Evolutionary conservation across 192 early-diverging fungal genomes (phyloP).

Genomic region (Coemansia sp.): DNA sequence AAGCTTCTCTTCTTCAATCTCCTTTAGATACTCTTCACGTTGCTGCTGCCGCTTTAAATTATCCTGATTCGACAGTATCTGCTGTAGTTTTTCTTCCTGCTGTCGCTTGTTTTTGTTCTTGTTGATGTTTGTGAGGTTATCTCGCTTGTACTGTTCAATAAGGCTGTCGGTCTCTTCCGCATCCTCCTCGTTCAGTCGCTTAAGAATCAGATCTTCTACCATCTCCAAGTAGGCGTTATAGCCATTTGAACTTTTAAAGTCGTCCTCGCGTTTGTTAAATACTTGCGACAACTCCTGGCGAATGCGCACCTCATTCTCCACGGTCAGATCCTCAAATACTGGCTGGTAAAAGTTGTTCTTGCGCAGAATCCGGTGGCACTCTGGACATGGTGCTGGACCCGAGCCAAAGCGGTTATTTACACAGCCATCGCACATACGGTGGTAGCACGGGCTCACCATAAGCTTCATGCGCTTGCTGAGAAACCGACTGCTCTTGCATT

Average conservation of each 20-base stretch:
- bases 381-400: conserved; percentile 90
- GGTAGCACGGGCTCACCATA: conserved; percentile 91
- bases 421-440: conserved; percentile 96
- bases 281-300: conserved; percentile 70
- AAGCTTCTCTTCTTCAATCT: conserved; percentile 70
- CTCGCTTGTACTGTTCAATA: conserved; percentile 73
- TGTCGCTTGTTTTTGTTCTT: conserved; percentile 57
- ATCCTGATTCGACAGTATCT: conserved; percentile 54
- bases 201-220: conserved; percentile 78
- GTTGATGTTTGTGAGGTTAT: conserved; percentile 78
- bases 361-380: conserved; percentile 76
- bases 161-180: conserved; percentile 73
- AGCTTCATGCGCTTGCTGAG: conserved; percentile 84
- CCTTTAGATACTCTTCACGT: conserved; percentile 68
- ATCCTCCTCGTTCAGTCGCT: conserved; percentile 84
- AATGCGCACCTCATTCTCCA: conserved; percentile 91
- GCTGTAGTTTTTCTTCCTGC: conserved; percentile 60
- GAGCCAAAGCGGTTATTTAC: conserved; percentile 79
- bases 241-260: conserved; percentile 69
- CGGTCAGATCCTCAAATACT: conserved; percentile 91
- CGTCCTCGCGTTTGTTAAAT: conserved; percentile 90
- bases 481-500: conserved; percentile 84
- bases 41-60: conserved; percentile 55
- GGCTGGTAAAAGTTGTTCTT: conserved; percentile 84
- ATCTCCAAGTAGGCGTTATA: conserved; percentile 95